Percentiles rank a stretch among this genome's conserved stretches.
These are phyloP conservation scores for Verticillium albo-atrum DNA, from an alignment of 2,329 filamentous ascomycete species.

Conservation along the genomic window DNA sequence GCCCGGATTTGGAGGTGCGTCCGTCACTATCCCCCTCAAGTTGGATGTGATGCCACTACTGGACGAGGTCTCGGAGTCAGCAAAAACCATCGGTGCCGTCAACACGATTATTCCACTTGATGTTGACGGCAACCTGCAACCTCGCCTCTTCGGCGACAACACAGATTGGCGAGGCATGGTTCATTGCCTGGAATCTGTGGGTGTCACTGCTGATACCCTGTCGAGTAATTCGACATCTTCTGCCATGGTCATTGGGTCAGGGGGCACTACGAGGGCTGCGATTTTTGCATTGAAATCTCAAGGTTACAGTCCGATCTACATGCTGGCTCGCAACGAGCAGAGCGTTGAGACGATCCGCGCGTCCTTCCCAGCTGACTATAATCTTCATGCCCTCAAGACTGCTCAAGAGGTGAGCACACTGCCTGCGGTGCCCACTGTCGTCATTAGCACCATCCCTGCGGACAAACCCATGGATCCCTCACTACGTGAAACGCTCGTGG, in stretches of 20 bases:
- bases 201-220: conserved; percentile 41
- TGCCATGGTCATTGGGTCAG: conserved; percentile 83
- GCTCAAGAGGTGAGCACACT: not conserved
- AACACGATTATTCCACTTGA: conserved; percentile 80
- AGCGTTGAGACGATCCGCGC: conserved; percentile 65
- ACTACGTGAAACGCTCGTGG: conserved; percentile 61
- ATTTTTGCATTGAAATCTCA: conserved; percentile 84
- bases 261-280: conserved; percentile 87
- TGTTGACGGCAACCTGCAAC: conserved; percentile 3
- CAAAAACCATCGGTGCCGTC: conserved; percentile 80
- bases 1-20: conserved; percentile 82
- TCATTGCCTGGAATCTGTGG: conserved; percentile 67
- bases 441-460: conserved; percentile 87
- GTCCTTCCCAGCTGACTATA: conserved; percentile 70
- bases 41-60: conserved; percentile 78
- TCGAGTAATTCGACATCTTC: conserved; percentile 27
- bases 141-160: conserved; percentile 75
- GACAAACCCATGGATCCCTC: conserved; percentile 73
- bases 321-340: conserved; percentile 70
- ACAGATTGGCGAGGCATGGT: conserved; percentile 96
- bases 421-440: conserved; percentile 56
- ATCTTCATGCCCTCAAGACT: conserved; percentile 45
- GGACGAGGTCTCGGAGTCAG: conserved; percentile 75
- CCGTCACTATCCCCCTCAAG: conserved; percentile 94
- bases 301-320: conserved; percentile 79